phyloP scores from a whole-genome alignment of 2,329 filamentous ascomycete genomes.

The Exophiala oligosperma region DNA sequence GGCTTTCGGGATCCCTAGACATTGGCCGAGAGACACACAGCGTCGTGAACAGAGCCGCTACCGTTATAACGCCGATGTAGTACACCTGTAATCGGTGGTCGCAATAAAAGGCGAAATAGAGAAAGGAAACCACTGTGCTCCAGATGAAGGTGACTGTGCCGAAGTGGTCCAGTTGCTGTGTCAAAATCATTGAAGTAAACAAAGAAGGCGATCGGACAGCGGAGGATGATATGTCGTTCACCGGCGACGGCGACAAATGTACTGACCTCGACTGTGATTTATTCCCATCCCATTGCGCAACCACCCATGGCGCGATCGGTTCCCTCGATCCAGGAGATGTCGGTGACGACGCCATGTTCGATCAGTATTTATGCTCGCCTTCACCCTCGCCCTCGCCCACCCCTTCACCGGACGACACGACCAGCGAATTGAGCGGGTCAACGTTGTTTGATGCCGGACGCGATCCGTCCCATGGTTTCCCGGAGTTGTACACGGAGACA shows the following conservation, averaged over 20 bases:
- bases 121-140: neutral
- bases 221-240: constrained; percentile 12
- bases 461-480: constrained; percentile 8
- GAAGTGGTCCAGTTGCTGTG: neutral
- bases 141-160: neutral
- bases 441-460: constrained; percentile 9
- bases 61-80: constrained; percentile 2
- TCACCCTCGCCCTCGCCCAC: constrained; percentile 7
- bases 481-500: constrained; percentile 12
- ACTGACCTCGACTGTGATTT: constrained; percentile 11
- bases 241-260: constrained; percentile 13
- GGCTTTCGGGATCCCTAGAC: constrained; percentile 3
- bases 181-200: constrained; percentile 8
- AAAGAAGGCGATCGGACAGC: constrained; percentile 12
- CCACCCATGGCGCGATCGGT: constrained; percentile 10
- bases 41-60: constrained; percentile 1
- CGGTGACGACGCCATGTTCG: constrained; percentile 11
- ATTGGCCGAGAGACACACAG: constrained; percentile 5
- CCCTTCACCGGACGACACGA: constrained; percentile 9
- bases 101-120: neutral
- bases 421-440: constrained; percentile 16
- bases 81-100: neutral
- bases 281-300: constrained; percentile 13
- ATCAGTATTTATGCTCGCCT: constrained; percentile 16
- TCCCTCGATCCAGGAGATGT: constrained; percentile 11